A percentile compares a stretch with the other conserved stretches of the same genome.
Conservation (phyloP, 305 asterid species). For the Coffea humblotiana region DNA sequence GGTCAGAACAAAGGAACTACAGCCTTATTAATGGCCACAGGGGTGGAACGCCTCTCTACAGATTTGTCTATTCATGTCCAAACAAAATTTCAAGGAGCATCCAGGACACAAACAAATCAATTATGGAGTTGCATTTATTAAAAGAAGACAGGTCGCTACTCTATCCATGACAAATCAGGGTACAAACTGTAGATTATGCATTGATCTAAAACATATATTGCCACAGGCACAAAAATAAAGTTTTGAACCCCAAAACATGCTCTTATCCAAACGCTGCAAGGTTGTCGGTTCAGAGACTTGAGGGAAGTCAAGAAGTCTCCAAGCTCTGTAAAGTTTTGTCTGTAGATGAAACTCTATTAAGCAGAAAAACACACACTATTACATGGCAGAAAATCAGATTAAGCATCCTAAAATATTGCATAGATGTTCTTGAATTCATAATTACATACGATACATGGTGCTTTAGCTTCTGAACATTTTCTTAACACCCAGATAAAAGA, state of each 20-base stretch:
- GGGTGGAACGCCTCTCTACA: too few species aligned
- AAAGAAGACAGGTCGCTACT: background rate
- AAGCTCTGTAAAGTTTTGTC: background rate
- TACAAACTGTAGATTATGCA: background rate
- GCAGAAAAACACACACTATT: background rate
- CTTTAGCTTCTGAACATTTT: background rate
- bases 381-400: background rate
- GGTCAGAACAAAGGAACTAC: too few species aligned
- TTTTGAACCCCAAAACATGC: background rate
- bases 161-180: background rate
- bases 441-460: too few species aligned
- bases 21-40: background rate
- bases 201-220: background rate
- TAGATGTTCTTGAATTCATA: background rate
- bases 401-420: background rate
- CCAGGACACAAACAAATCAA: background rate
- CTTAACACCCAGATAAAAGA: background rate
- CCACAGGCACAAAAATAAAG: background rate
- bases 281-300: background rate
- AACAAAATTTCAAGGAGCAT: background rate
- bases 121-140: background rate
- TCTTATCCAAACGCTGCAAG: background rate
- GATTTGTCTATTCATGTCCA: too few species aligned
- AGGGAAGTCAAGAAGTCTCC: slow-evolving; percentile 4
- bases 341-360: background rate